Conservation (phyloP, 2,329 filamentous ascomycete species). For the Meredithiella fracta region DNA sequence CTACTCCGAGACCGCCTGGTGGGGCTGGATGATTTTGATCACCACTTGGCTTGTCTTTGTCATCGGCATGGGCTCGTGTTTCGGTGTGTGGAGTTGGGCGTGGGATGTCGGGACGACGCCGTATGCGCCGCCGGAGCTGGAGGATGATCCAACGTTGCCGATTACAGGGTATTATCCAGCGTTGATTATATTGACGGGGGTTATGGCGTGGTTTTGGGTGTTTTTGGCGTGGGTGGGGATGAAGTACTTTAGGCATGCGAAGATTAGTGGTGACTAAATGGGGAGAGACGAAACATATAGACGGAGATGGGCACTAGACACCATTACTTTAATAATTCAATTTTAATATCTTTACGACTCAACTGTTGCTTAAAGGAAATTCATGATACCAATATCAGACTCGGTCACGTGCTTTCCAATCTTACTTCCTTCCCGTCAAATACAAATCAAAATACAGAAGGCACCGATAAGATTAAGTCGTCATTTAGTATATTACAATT, state of each 20-base stretch:
- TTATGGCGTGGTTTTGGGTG: conserved; percentile 99
- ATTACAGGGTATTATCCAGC: conserved; percentile 97
- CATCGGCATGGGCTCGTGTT: conserved; percentile 85
- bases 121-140: conserved; percentile 84
- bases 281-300: neutral
- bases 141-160: conserved; percentile 85
- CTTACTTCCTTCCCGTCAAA: no score
- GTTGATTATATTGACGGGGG: conserved; percentile 75
- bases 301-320: neutral
- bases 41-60: conserved; percentile 95
- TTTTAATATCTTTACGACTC: no score
- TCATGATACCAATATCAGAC: no score
- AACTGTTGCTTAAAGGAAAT: no score
- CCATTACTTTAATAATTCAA: neutral
- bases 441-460: no score
- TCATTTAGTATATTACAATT: no score
- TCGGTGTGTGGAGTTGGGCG: conserved; percentile 95
- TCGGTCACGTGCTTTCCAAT: no score
- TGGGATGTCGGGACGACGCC: conserved; percentile 97
- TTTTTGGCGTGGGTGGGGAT: conserved; percentile 95
- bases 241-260: conserved; percentile 98
- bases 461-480: no score
- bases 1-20: conserved; percentile 90
- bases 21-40: conserved; percentile 86
- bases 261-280: conserved; percentile 47